Evolutionary conservation across 1,284 basidiomycete species (phyloP).

Genomic region (Cryptococcus sp.): DNA sequence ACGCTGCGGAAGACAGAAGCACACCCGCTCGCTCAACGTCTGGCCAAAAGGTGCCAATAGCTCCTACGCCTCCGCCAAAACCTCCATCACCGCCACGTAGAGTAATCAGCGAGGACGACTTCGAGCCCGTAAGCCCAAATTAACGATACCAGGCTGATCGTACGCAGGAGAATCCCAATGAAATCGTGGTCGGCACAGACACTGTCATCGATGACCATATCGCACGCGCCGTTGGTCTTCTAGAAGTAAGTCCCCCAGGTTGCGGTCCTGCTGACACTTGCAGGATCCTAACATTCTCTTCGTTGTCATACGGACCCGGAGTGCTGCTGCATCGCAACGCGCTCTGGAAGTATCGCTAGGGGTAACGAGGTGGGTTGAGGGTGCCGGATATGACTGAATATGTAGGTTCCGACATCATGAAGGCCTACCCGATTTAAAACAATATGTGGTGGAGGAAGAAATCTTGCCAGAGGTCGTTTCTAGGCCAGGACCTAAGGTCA

Average conservation of each 20-base stretch:
- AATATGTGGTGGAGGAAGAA: slow-evolving; percentile 50
- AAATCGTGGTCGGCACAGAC: slow-evolving; percentile 43
- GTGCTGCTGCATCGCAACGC: slow-evolving; percentile 35
- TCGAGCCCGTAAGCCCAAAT: slow-evolving; percentile 29
- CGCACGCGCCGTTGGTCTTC: slow-evolving; percentile 35
- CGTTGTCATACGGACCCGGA: slow-evolving; percentile 43
- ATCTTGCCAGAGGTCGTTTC: slow-evolving; percentile 11
- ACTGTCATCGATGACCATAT: slow-evolving; percentile 40
- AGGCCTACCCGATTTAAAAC: slow-evolving; percentile 42
- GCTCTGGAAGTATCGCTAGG: slow-evolving; percentile 47
- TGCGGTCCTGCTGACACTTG: neutral
- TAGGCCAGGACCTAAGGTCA: slow-evolving; percentile 34
- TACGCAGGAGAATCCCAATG: slow-evolving; percentile 45
- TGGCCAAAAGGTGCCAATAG: slow-evolving; percentile 5
- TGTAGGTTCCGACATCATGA: slow-evolving; percentile 46
- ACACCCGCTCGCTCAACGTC: slow-evolving; percentile 6
- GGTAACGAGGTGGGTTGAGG: slow-evolving; percentile 38
- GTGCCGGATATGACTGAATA: neutral
- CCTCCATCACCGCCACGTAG: slow-evolving; percentile 11
- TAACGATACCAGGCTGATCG: too few species aligned
- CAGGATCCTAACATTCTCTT: slow-evolving; percentile 45
- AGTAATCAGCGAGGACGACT: slow-evolving; percentile 37
- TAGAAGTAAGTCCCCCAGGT: slow-evolving; percentile 28
- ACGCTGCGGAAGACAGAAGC: slow-evolving; percentile 29
- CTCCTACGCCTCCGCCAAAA: slow-evolving; percentile 1